Conservation (phyloP, 1,284 basidiomycete genomes). For the Cystobasidium sp. region DNA sequence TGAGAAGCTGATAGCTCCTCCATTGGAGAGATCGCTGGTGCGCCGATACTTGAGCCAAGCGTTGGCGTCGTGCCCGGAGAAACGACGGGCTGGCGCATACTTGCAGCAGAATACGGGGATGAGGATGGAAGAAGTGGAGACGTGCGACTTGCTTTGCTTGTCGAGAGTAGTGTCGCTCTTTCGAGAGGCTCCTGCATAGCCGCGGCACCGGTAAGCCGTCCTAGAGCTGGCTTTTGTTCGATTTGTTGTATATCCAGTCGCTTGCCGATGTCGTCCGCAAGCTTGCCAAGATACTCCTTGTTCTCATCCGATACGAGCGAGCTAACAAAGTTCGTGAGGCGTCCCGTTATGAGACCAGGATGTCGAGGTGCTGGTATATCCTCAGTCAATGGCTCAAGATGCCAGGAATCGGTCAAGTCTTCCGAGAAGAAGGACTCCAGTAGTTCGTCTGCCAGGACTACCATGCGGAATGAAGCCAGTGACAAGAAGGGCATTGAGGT, state of each 20-base stretch:
- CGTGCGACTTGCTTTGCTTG: slow-evolving; percentile 45
- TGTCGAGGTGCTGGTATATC: slow-evolving; percentile 62
- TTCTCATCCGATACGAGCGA: slow-evolving; percentile 85
- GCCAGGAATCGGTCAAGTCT: slow-evolving; percentile 84
- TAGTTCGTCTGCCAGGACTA: slow-evolving; percentile 90
- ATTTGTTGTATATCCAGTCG: slow-evolving; percentile 71
- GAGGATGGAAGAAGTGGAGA: slow-evolving; percentile 47
- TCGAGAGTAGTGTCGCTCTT: slow-evolving; percentile 76
- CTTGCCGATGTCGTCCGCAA: slow-evolving; percentile 91
- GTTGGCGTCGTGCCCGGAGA: slow-evolving; percentile 18
- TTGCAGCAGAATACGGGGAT: slow-evolving; percentile 39
- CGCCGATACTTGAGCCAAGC: slow-evolving; percentile 61
- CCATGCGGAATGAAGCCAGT: slow-evolving; percentile 86
- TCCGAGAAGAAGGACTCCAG: slow-evolving; percentile 92
- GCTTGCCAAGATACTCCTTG: slow-evolving; percentile 60
- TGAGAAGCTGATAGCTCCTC: slow-evolving; percentile 48
- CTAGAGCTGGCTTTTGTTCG: slow-evolving; percentile 71
- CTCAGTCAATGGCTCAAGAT: slow-evolving; percentile 71
- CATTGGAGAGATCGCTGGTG: slow-evolving; percentile 62
- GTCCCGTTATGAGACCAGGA: slow-evolving; percentile 61
- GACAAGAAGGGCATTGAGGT: slow-evolving; percentile 53
- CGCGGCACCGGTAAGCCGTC: slow-evolving; percentile 70
- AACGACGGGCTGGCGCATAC: slow-evolving; percentile 52
- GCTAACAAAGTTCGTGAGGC: slow-evolving; percentile 77
- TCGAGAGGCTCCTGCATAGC: slow-evolving; percentile 79